phyloP scores from a whole-genome alignment of 2,329 filamentous ascomycete species.

The Dactylellina sp. region DNA sequence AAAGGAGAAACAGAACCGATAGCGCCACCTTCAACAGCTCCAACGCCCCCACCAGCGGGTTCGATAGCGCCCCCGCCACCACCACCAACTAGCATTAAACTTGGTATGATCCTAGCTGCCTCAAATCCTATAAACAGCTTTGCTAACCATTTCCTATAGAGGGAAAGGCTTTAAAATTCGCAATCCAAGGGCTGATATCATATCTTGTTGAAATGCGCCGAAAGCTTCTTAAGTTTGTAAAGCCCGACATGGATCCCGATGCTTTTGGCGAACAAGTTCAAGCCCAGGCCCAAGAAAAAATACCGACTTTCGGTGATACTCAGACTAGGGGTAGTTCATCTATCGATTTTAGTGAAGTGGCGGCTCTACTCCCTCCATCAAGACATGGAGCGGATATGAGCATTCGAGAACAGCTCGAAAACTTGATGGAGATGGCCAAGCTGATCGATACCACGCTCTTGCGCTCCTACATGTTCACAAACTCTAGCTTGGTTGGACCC shows the following conservation, averaged over 20 bases:
- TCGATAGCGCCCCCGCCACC: constrained; percentile 19
- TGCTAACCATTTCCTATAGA: constrained; percentile 64
- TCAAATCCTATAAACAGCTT: too few relatives aligned
- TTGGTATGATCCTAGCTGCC: constrained; percentile 30
- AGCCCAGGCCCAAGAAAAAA: constrained; percentile 58
- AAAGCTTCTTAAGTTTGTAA: constrained; percentile 60
- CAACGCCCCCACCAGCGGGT: constrained; percentile 21
- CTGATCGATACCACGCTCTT: constrained; percentile 95
- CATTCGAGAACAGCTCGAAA: constrained; percentile 73
- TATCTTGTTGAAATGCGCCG: constrained; percentile 86
- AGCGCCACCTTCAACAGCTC: constrained; percentile 17
- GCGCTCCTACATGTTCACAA: constrained; percentile 92
- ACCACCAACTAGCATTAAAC: constrained; percentile 14
- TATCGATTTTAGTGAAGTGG: constrained; percentile 48
- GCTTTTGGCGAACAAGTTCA: constrained; percentile 69
- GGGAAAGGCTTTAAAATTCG: constrained; percentile 84
- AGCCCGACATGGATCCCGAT: constrained; percentile 68
- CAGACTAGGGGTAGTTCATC: constrained; percentile 2
- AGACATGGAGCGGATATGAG: constrained; percentile 62
- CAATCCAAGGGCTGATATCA: constrained; percentile 83
- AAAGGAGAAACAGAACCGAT: constrained; percentile 30
- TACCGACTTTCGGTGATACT: constrained; percentile 25
- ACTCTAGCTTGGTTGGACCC: constrained; percentile 83
- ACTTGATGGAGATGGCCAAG: constrained; percentile 79
- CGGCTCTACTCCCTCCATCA: constrained; percentile 56